Base-by-base conservation (phyloP, 2,329 filamentous ascomycete species). In the Aspergillus sp. region DNA sequence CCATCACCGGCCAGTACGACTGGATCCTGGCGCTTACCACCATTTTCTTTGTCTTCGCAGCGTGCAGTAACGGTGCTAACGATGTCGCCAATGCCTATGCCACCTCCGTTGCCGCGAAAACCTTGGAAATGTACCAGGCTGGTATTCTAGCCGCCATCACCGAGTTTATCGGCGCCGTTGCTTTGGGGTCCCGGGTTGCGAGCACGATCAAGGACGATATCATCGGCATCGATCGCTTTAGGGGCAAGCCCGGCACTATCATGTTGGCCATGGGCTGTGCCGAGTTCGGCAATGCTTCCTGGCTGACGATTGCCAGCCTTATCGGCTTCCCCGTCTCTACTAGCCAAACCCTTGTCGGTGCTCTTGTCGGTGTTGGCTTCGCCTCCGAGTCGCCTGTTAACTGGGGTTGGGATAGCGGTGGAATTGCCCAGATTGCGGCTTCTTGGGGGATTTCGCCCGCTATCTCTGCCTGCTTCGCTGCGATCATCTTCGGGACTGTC, bases 81-180 rank as follows among this genome's bases (percentile, higher is more conserved):
- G 67, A 69, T 66, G 66, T 69, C 36, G 67, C 67, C 49, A 71
- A 70, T 48, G 61, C 66, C 2, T 72, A 67, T 52, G 68, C 68
- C 16, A 66, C 64, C 24, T 62, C 57, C 10, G 67, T 71, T 24
- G 65, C 66, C 14, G 67, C 68, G 4, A 53, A 63, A 14, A 67
- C 66, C 33, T 56, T 71, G 44, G 66, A 64, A 15, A 68, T 70
- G 62, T 53, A 58, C 15, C 65, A 69, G 51, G 67, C 62, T 45
- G 67, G 67, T 36, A 40, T 69, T 10, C 49, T 71, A 12, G 58
- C 66, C 35, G 57, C 64, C 29, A 40, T 63, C 37, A 69, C 66
- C 28, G 68, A 71, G 43, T 63, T 71, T 36, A 49, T 64, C 7
- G 68, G 67, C 33, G 68, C 67, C 24, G 57, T 69, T n/a, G 61